A percentile compares a stretch with the other conserved stretches of the same genome.
Conservation (phyloP, 2,329 filamentous ascomycete genomes). For the Cladosporium sp. region DNA sequence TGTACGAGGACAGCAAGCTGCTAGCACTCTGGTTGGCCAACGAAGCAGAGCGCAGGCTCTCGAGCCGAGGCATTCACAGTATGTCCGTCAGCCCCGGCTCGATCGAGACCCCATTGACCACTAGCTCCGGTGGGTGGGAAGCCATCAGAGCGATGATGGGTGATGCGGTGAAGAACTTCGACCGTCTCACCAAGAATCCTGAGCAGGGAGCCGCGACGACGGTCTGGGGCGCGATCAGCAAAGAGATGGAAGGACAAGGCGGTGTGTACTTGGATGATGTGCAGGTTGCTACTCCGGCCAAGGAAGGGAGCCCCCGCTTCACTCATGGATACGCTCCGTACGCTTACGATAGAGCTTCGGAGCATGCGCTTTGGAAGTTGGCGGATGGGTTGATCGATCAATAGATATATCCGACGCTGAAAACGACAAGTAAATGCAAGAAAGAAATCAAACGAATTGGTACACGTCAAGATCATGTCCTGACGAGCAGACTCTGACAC, state of each 20-base stretch:
- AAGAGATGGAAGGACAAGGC: background rate
- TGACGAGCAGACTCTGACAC: too few species aligned
- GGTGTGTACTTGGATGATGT: slow-evolving; percentile 40
- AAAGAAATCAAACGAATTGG: too few species aligned
- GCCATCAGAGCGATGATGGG: background rate
- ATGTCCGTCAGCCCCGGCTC: slow-evolving; percentile 40
- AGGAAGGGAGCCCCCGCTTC: background rate
- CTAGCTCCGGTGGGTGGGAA: background rate
- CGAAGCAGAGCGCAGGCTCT: slow-evolving; percentile 48
- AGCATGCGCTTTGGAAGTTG: background rate
- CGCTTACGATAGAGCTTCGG: background rate
- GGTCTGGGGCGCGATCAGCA: slow-evolving; percentile 39
- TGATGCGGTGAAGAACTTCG: background rate
- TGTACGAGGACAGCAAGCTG: slow-evolving; percentile 48
- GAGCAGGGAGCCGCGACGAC: slow-evolving; percentile 49
- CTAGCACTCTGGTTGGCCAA: slow-evolving; percentile 51
- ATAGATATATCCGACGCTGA: too few species aligned
- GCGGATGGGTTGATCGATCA: background rate
- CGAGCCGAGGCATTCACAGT: slow-evolving; percentile 41
- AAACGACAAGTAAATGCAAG: too few species aligned
- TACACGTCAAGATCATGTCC: too few species aligned
- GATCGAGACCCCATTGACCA: background rate
- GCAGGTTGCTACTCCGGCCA: background rate
- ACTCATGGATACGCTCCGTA: background rate
- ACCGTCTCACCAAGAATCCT: slow-evolving; percentile 10